Percentiles rank a stretch among this genome's conserved stretches.
Evolutionary conservation across 495 filamentous ascomycete genomes (phyloP).

Genomic region (Penicillium daleae): DNA sequence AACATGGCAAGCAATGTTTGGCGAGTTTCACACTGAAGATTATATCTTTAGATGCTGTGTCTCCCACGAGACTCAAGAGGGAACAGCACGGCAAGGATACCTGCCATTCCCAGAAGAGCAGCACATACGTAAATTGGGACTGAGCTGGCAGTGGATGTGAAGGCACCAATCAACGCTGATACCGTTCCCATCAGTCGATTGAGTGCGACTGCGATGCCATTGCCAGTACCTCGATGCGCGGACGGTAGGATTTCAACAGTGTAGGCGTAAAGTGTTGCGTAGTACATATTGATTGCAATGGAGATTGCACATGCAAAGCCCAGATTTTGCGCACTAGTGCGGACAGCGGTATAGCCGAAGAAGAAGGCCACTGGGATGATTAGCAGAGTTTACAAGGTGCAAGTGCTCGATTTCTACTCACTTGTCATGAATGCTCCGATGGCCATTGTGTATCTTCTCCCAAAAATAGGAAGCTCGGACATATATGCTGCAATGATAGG

Average conservation of each 20-base stretch:
- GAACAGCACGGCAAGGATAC: constrained; percentile 40
- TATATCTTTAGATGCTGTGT: constrained; percentile 15
- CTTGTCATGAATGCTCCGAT: constrained; percentile 45
- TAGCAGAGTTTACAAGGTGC: background rate
- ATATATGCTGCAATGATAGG: constrained; percentile 44
- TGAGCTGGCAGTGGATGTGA: constrained; percentile 39
- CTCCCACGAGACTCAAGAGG: constrained; percentile 39
- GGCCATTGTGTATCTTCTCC: constrained; percentile 42
- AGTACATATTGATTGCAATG: constrained; percentile 50
- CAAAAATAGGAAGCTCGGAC: constrained; percentile 38
- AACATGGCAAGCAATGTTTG: too few relatives aligned
- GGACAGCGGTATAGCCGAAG: constrained; percentile 50
- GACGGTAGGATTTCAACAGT: constrained; percentile 48
- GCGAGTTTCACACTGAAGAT: too few relatives aligned
- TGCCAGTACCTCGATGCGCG: constrained; percentile 49
- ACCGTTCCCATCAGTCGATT: constrained; percentile 45
- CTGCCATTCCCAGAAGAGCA: constrained; percentile 34
- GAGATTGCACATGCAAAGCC: constrained; percentile 46
- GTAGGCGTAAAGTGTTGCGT: constrained; percentile 52
- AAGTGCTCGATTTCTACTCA: constrained; percentile 3
- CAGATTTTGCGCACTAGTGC: constrained; percentile 44
- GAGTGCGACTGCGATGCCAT: constrained; percentile 44
- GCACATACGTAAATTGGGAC: constrained; percentile 47
- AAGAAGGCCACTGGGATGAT: constrained; percentile 34
- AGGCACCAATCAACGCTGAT: constrained; percentile 43